Evolutionary conservation across 2,329 filamentous ascomycete species (phyloP), one percentile per base, ranked within the genome.

Genomic region (Stachybotrys chartarum): DNA sequence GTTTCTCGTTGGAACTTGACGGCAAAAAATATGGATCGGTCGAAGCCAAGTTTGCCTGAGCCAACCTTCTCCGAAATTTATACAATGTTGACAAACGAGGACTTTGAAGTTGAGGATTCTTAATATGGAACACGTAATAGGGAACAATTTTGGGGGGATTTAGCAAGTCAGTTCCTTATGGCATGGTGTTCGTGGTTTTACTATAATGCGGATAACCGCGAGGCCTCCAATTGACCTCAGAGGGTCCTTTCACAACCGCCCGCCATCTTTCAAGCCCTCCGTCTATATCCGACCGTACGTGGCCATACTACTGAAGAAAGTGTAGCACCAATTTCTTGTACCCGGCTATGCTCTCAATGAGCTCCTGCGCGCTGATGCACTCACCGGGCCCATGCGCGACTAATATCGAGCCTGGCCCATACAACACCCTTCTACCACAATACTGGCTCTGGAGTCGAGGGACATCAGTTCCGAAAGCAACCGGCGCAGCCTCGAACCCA

Each of bases 391-490:
- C 68, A 54, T 75, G 72, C 1, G 72, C 72, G 0, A 71, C 67
- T 5, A 67, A 54, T 48, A 74, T 74, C 6, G 69, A 70, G 0
- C 71, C 72, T 2, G 72, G 72, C 0, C 71, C 72, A 55, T 74
- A 74, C 18, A 75, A 60, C 16, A 72, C 68, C 51, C 68, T 70
- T 46, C 64, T 72, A 47, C 68, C 31, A 39, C 61, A 62, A 64
- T 17, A 64, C 56, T 50, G 68, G 59, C 48, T 60, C 39, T 61
- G 64, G 7, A 74, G 61, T 5, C 70, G 63, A 5, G 72, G 72
- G 5, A 72, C 66, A 45, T 75, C 72, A 2, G 72, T 75, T 1
- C 72, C 72, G 55, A 70, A 75, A 3, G 69, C 62, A 49, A 74
- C 71, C 0, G 71, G 66, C 7, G 67, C 64, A 5, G 66, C 62